Base-by-base conservation (phyloP, 2,329 filamentous ascomycete species). In the Penicillium aurantiogriseum region DNA sequence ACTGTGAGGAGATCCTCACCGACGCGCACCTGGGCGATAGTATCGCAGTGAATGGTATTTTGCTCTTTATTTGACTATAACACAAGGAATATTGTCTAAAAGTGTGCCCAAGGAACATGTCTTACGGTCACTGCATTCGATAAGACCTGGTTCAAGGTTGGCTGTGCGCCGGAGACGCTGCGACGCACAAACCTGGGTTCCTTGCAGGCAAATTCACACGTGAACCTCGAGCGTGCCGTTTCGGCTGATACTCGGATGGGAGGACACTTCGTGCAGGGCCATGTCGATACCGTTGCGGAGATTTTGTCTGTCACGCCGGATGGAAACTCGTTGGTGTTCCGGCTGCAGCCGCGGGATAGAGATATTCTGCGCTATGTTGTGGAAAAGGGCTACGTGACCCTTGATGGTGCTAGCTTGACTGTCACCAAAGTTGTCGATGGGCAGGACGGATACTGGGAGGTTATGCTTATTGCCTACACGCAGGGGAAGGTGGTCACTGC, bases 381-480 rank as follows among this genome's bases (percentile, higher is more conserved):
- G 19, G 91, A 95, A 80, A 99, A 99, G 81, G 94, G 94, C 49
- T 99, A 92, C 75, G 87, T 99, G 54, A 91, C 92, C 44, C 84
- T 99, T 50, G 94, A 99, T 72, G 94, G 94, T 5, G 93, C 94
- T 25, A 97, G 92, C 71, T 79, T 99, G 80, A 99, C 94, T 0
- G 84, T 99, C 2, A 97, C 93, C 2, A 83, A 85, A 64, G 93
- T 97, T 31, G 79, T 93, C 68, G 93, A 97, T 74, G 82, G 71
- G 4, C 84, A 86, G 63, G 87, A 88, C 42, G 95, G 91, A 74
- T 97, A 88, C 85, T 88, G 84, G 78, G 94, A 97, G 83, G 89
- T 99, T 49, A 99, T 99, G 94, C 81, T 99, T 60, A 97, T 99
- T 74, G 85, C 90, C 9, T 99, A 99, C 76, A 97, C 94, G 11